Percentiles rank a stretch among this genome's conserved stretches.
Evolutionary conservation across 2,329 filamentous ascomycete species (phyloP).

Genomic region (Fonsecaea erecta): DNA sequence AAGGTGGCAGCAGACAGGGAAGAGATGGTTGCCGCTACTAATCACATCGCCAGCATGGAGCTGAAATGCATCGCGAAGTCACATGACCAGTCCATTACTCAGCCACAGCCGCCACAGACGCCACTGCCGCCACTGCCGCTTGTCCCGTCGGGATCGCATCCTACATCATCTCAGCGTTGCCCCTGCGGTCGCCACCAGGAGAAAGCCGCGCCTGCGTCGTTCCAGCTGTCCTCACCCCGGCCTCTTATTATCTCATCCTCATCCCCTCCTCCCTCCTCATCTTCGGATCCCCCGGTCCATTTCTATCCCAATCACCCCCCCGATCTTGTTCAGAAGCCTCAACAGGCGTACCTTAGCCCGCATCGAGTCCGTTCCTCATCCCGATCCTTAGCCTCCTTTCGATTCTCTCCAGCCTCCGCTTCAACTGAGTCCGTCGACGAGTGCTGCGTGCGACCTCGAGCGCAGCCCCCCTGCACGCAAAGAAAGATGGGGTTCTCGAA

Average conservation of each 20-base stretch:
- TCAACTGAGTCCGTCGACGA: constrained; percentile 33
- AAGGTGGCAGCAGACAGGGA: not conserved
- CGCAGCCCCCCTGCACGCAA: constrained; percentile 6
- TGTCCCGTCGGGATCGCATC: not conserved
- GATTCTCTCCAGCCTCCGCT: constrained; percentile 12
- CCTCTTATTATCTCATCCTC: constrained; percentile 3
- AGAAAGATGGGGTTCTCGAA: constrained; percentile 70
- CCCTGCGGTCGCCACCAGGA: not conserved
- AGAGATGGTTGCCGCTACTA: not conserved
- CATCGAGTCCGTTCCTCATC: constrained; percentile 7
- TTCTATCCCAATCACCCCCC: constrained; percentile 6
- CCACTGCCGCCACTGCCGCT: not conserved
- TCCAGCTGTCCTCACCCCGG: not conserved
- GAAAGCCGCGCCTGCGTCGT: constrained; percentile 8
- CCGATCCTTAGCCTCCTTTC: not conserved
- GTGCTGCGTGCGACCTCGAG: constrained; percentile 33
- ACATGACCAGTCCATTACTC: constrained; percentile 1
- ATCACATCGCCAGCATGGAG: not conserved
- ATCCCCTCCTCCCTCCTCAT: constrained; percentile 15
- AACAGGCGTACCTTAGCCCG: constrained; percentile 27
- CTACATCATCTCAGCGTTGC: constrained; percentile 2
- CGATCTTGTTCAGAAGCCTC: constrained; percentile 23
- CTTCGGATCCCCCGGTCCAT: constrained; percentile 8
- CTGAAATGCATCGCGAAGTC: not conserved
- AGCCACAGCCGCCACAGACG: not conserved